These are phyloP conservation scores for Pseudophaeomoniella oleicola DNA, from an alignment of 2,329 filamentous ascomycete genomes.

Conservation along the genomic window DNA sequence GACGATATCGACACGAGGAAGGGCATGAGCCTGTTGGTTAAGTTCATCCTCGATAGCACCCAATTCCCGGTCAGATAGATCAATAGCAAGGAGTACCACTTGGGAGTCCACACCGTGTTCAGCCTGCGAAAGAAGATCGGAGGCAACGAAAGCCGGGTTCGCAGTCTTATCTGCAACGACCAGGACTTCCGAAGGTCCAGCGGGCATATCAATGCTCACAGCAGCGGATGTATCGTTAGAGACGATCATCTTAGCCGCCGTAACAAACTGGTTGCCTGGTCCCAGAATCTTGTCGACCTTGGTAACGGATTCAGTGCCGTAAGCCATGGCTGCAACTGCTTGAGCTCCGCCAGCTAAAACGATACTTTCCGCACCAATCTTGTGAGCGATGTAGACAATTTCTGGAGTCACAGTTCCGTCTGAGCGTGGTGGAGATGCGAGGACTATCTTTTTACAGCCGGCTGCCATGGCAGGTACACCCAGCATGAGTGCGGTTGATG, in stretches of 20 bases:
- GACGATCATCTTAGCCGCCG: conserved; percentile 95
- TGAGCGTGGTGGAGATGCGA: conserved; percentile 77
- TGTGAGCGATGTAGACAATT: conserved; percentile 94
- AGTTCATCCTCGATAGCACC: conserved; percentile 81
- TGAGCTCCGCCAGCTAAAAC: conserved; percentile 92
- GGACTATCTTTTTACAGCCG: conserved; percentile 84
- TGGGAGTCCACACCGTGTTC: conserved; percentile 96
- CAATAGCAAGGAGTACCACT: conserved; percentile 79
- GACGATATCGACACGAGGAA: conserved; percentile 88
- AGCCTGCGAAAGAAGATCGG: conserved; percentile 85
- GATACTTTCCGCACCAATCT: conserved; percentile 89
- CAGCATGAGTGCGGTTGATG: conserved; percentile 93
- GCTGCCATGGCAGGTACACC: conserved; percentile 96
- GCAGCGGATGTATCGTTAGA: conserved; percentile 93
- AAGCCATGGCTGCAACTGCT: conserved; percentile 90
- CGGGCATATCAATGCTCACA: conserved; percentile 96
- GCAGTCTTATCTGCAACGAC: conserved; percentile 80
- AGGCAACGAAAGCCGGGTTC: conserved; percentile 89
- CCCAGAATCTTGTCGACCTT: conserved; percentile 99
- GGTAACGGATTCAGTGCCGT: conserved; percentile 82
- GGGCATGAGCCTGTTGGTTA: conserved; percentile 68
- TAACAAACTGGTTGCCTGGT: conserved; percentile 96
- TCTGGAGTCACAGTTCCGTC: conserved; percentile 90
- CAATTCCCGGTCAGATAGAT: conserved; percentile 57
- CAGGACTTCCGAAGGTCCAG: conserved; percentile 90